Evolutionary conservation across 345 rosid species (phyloP).

Genomic region (Hibiscus syriacus): DNA sequence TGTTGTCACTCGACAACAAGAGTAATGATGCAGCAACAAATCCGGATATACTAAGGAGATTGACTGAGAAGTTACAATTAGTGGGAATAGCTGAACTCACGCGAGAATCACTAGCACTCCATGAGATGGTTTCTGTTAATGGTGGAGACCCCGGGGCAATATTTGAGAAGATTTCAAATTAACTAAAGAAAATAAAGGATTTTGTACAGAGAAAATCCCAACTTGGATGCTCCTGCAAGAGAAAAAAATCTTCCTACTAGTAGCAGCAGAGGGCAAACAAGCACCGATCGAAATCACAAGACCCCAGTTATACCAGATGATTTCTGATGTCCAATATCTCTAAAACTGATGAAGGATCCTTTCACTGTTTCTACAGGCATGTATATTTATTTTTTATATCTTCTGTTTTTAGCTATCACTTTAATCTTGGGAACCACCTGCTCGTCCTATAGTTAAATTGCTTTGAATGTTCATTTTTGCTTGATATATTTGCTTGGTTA

Average conservation of each 20-base stretch:
- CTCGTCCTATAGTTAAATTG: not conserved
- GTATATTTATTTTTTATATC: too few species aligned
- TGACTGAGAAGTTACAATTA: too few species aligned
- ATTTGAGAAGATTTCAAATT: slow-evolving; percentile 84
- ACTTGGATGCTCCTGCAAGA: slow-evolving; percentile 33
- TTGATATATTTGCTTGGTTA: not conserved
- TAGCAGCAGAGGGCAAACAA: slow-evolving; percentile 55
- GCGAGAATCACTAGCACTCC: too few species aligned
- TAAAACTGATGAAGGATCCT: too few species aligned
- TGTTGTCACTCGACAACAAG: slow-evolving; percentile 50
- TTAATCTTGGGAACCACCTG: not conserved
- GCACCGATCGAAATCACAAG: slow-evolving; percentile 48
- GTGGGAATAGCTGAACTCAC: too few species aligned
- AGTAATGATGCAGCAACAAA: slow-evolving; percentile 35
- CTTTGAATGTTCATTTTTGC: not conserved
- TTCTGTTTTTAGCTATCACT: slow-evolving; percentile 1
- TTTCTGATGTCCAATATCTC: slow-evolving; percentile 95
- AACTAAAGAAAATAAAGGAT: too few species aligned
- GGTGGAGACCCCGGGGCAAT: slow-evolving; percentile 71
- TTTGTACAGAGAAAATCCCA: too few species aligned
- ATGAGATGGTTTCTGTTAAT: too few species aligned
- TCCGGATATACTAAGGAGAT: too few species aligned
- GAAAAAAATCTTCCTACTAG: too few species aligned
- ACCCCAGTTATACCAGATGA: slow-evolving; percentile 80
- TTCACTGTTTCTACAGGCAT: too few species aligned